Base-by-base conservation (phyloP, 2,329 filamentous ascomycete species). In the Beauveria asiatica region DNA sequence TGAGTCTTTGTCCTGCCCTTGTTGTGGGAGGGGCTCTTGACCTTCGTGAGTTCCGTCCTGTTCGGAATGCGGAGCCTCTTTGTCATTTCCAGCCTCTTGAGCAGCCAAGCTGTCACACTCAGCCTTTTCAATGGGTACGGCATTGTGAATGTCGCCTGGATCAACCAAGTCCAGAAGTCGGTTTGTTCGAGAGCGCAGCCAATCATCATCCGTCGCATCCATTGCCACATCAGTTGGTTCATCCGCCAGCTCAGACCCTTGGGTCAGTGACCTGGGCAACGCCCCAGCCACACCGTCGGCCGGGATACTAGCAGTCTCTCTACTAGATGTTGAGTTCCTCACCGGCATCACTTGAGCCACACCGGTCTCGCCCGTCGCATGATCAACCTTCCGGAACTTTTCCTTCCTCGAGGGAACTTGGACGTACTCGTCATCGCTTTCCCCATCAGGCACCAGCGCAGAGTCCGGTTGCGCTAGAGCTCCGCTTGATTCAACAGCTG, bases 141-240 rank as follows among this genome's bases (percentile, higher is more conserved):
- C 59, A 55, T 65, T 64, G 59, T 69, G 65, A 61, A 75, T 65
- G 62, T 88, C 83, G 62, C 87, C 87, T 48, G 90, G 88, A 67
- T 96, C 90, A 58, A 92, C 80, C 30, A 97, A 78, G 71, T 93
- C 94, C 55, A 97, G 80, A 53, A 96, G 77, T 67, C 93, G 84
- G 74, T 87, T 97, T 16, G 92, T 97, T 66, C 89, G 85, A 64
- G 89, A 93, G 61, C 93, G 86, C 66, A 97, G 79, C 94, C 94
- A 99, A 73, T 97, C 92, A 62, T 87, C 85, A 74, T 97, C 92
- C 23, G 88, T 87, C 3, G 86, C 79, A 55, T 77, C 76, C 65
- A 70, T 60, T 66, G 67, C 61, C 48, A 42, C 54, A n/a, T 39
- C 54, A 9, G 30, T 53, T 57, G 53, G 16, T 51, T 61, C 54